Percentiles rank a stretch among this genome's conserved stretches.
phyloP scores from a whole-genome alignment of 2,329 filamentous ascomycete species.

The Phialocephala subalpina region DNA sequence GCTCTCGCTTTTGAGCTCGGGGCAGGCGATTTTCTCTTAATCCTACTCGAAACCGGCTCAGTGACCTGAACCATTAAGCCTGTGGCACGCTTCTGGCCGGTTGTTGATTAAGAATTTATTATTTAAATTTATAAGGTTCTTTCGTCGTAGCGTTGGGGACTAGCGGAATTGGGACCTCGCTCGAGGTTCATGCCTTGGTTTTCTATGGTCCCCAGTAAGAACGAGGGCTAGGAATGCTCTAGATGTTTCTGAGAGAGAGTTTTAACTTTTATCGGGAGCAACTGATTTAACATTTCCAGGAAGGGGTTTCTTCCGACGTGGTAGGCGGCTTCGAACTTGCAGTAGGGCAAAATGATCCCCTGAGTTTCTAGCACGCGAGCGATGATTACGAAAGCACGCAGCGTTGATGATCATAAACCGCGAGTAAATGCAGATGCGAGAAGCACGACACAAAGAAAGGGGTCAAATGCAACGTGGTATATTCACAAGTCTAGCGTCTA shows the following conservation, averaged over 20 bases:
- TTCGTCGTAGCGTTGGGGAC: background rate
- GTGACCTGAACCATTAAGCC: background rate
- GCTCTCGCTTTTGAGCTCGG: background rate
- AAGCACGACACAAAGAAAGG: background rate
- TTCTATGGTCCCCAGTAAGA: background rate
- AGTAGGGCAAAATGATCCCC: background rate
- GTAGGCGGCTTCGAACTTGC: background rate
- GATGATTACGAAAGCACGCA: background rate
- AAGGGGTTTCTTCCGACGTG: background rate
- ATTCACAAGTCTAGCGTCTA: conserved; percentile 1
- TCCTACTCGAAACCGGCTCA: background rate
- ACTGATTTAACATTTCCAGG: no score
- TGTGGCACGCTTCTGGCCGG: background rate
- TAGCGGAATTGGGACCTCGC: background rate
- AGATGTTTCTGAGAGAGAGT: no score
- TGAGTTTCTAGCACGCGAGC: background rate
- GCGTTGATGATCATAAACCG: background rate
- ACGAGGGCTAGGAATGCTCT: background rate
- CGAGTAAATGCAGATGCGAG: background rate
- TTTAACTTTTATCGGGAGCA: no score
- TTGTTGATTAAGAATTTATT: background rate
- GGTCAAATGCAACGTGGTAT: background rate
- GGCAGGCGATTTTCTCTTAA: conserved; percentile 2
- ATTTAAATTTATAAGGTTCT: background rate
- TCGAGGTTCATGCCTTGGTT: background rate